Evolutionary conservation across 495 filamentous ascomycete species (phyloP).

Genomic region (Penicillium chermesinum): DNA sequence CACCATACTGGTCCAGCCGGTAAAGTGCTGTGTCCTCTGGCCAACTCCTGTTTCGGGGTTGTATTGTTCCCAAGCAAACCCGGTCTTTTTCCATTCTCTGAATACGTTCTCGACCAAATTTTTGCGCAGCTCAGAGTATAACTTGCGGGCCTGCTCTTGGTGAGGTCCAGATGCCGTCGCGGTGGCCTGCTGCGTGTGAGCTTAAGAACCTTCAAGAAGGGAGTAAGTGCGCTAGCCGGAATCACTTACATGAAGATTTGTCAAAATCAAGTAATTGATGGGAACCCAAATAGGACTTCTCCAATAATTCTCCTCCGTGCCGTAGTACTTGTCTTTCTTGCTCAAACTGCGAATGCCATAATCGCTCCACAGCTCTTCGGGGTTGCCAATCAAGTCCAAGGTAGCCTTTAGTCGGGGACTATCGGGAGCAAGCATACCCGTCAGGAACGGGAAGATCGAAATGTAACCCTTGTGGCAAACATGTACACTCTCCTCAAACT

Average conservation of each 20-base stretch:
- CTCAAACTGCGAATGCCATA: conserved; percentile 85
- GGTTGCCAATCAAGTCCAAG: conserved; percentile 71
- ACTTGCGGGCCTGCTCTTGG: conserved; percentile 58
- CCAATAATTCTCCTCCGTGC: conserved; percentile 96
- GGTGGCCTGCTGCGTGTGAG: conserved; percentile 28
- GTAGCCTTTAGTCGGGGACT: conserved; percentile 66
- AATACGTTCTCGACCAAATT: conserved; percentile 90
- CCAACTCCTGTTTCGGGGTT: conserved; percentile 88
- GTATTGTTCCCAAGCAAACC: conserved; percentile 99
- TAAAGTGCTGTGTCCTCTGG: conserved; percentile 96
- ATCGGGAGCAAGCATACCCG: conserved; percentile 68
- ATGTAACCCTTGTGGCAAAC: conserved; percentile 98
- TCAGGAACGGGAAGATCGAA: conserved; percentile 88
- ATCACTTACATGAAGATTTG: conserved; percentile 70
- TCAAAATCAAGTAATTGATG: conserved; percentile 87
- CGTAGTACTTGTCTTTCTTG: conserved; percentile 75
- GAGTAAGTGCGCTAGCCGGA: neutral
- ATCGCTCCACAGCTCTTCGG: conserved; percentile 80
- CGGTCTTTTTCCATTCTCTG: conserved; percentile 79
- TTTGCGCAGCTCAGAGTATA: conserved; percentile 71
- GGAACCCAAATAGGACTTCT: conserved; percentile 94
- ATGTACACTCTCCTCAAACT: conserved; percentile 81
- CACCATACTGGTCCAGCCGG: conserved; percentile 95
- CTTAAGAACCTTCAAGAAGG: conserved; percentile 11
- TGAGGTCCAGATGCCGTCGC: conserved; percentile 58